Base-by-base conservation (phyloP, 2,329 filamentous ascomycete species). In the Coleophoma crateriformis region DNA sequence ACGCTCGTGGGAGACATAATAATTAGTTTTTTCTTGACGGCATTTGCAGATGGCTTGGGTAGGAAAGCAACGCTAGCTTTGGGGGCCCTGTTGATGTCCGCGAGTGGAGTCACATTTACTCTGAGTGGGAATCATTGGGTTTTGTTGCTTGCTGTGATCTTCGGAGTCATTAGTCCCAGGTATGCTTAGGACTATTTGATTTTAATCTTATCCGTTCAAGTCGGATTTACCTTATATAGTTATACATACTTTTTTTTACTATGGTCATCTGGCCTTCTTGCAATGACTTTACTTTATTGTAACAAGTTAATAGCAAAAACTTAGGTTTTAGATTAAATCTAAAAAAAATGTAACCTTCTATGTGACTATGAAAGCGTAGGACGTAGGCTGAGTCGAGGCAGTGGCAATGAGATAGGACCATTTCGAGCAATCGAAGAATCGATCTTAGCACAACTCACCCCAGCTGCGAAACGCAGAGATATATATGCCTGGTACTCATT, bases 401-500 rank as follows among this genome's bases (percentile, higher is more conserved):
- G 76, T 56, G 79, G 79, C 6, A 80, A 78, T 46, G 79, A 83
- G 56, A 81, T 82, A 47, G 79, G 78, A 0, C 79, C 79, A 0
- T 82, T 83, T 50, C 69, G 75, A 20, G 78, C 79, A 33, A 70
- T 82, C 12, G 79, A 82, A 55, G 79, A 82, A 62, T 78, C 74
- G 20, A 72, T 75, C 7, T 63, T 82, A 2, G 77, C 78, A 2
- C 77, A 81, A 39, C 65, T 82, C 2, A 78, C 74, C 0, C 56
- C 62, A 2, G 54, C 68, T 3, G 61, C 64, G 2, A 62, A 66
- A 2, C 63, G 78, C 41, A 70, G 72, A 51, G 77, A 81, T 56
- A 65, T 82, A 7, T 82, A 77, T 50, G 78, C 78, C 5, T 82
- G 79, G 79, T 82, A 82, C 55, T 74, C 68, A 10, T 67, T 82